A percentile compares a stretch with the other conserved stretches of the same genome.
These are phyloP conservation scores for Zygnema circumcarinatum DNA, from an alignment of 139 green algal genomes.

Conservation along the genomic window DNA sequence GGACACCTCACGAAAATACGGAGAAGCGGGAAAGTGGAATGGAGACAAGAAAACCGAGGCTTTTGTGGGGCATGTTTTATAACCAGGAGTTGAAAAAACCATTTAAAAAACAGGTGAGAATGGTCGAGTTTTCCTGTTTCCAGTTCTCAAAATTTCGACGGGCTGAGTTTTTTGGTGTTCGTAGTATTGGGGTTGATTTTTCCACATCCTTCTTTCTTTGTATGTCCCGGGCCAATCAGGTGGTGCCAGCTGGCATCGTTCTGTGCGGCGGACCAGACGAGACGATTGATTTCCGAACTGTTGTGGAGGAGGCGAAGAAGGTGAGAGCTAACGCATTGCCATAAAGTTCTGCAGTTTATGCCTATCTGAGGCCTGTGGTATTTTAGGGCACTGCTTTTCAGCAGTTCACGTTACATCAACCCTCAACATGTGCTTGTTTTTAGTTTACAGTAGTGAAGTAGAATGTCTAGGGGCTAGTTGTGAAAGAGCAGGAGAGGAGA, in stretches of 20 bases:
- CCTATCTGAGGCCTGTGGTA: not conserved
- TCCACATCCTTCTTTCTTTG: not conserved
- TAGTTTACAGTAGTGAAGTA: too few species aligned
- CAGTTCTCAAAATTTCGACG: not conserved
- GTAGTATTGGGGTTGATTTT: too few species aligned
- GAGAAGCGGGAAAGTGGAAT: not conserved
- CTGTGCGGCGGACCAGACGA: not conserved
- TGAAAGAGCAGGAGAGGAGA: too few species aligned
- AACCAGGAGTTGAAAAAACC: not conserved
- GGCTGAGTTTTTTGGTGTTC: not conserved
- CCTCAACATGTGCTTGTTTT: not conserved
- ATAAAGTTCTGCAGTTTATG: not conserved
- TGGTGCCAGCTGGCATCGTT: not conserved
- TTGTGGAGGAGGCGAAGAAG: not conserved
- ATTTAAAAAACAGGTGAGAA: not conserved
- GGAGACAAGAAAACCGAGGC: not conserved
- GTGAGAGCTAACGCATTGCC: not conserved
- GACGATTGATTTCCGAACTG: not conserved
- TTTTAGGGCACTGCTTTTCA: not conserved
- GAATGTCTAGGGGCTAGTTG: not conserved
- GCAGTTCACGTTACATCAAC: not conserved
- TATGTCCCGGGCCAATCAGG: not conserved
- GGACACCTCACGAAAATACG: not conserved
- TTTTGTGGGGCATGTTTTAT: not conserved
- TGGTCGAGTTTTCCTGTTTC: not conserved